Base-by-base conservation (phyloP, 1,284 basidiomycete genomes). In the Ganoderma boninense region DNA sequence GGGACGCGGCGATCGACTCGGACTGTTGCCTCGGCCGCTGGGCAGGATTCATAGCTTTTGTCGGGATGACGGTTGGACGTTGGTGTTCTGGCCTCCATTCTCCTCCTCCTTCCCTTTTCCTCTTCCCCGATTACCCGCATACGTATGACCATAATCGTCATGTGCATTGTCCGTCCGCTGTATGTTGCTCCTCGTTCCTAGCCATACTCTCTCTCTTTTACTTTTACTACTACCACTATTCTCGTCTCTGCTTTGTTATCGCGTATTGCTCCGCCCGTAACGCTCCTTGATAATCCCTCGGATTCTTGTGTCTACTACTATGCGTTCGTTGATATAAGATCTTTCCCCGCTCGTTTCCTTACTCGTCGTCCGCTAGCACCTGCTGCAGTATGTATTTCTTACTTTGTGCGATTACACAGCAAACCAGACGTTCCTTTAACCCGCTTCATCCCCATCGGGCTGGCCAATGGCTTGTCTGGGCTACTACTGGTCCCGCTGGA, bases 1-100 rank as follows among this genome's bases (percentile, higher is more conserved):
- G 92, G 92, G 46, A 90, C 92, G 32, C 84, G 86, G 73, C 86
- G 92, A 72, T 91, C 90, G 52, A 83, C 86, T 60, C 91, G 87
- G 80, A 86, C 87, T 54, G 76, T 73, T 56, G 60, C 70, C 23
- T 70, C 76, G 32, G 70, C 69, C 43, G 66, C 64, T 70, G 75
- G 74, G 66, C 70, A 71, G 29, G 74, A 75, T 71, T 71, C 73
- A 73, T 76, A 73, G 69, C n/a, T 32, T 64, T 56, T 20, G 52
- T 71, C 29, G 71, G 71, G 57, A 64, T 69, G 71, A 52, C 65
- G 23, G 26, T 43, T 66, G 32, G 13, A 20, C 23, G 11, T 26
- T 66, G 61, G 10, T 23, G 46, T 63, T 35, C 23, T 66, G 29
- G 29, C 52, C 52, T 32, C 52, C 62, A 23, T 54, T 63, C 56